A percentile compares a stretch with the other conserved stretches of the same genome.
Conservation (phyloP, 2,329 filamentous ascomycete species). For the Trichoderma oligosporum region DNA sequence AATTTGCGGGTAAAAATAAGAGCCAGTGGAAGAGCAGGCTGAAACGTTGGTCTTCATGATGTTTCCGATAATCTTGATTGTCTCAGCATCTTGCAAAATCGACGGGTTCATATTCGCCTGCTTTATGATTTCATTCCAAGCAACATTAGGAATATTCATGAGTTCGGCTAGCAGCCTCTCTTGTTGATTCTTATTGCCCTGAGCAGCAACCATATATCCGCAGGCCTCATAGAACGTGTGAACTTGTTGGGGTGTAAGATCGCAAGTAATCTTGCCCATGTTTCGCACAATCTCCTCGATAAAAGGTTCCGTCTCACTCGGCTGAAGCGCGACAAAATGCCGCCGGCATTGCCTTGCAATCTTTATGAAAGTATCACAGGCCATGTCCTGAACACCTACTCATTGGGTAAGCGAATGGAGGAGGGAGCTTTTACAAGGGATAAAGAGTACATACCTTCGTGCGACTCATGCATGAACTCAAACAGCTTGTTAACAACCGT, state of each 20-base stretch:
- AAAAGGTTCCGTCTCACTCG: conserved; percentile 90
- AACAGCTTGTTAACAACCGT: conserved; percentile 99
- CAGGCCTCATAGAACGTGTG: conserved; percentile 99
- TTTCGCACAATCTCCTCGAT: conserved; percentile 98
- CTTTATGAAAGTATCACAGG: conserved; percentile 99
- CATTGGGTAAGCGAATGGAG: neutral
- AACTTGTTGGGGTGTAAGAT: conserved; percentile 92
- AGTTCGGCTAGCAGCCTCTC: conserved; percentile 86
- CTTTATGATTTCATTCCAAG: conserved; percentile 93
- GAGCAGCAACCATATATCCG: conserved; percentile 97
- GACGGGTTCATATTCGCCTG: conserved; percentile 79
- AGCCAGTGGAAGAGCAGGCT: conserved; percentile 93
- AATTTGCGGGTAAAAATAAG: conserved; percentile 97
- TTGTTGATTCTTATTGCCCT: conserved; percentile 91
- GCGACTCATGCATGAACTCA: conserved; percentile 99
- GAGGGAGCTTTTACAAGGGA: conserved; percentile 26
- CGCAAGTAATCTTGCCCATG: conserved; percentile 91
- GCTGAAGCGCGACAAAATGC: conserved; percentile 94
- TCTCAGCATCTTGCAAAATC: conserved; percentile 86
- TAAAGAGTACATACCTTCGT: conserved; percentile 66
- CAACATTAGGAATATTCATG: conserved; percentile 89
- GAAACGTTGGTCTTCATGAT: conserved; percentile 99
- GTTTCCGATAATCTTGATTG: conserved; percentile 97
- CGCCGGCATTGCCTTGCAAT: conserved; percentile 97
- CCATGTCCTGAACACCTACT: conserved; percentile 94